Conservation (phyloP, 2,329 filamentous ascomycete genomes). For the Claviceps lovelessii region DNA sequence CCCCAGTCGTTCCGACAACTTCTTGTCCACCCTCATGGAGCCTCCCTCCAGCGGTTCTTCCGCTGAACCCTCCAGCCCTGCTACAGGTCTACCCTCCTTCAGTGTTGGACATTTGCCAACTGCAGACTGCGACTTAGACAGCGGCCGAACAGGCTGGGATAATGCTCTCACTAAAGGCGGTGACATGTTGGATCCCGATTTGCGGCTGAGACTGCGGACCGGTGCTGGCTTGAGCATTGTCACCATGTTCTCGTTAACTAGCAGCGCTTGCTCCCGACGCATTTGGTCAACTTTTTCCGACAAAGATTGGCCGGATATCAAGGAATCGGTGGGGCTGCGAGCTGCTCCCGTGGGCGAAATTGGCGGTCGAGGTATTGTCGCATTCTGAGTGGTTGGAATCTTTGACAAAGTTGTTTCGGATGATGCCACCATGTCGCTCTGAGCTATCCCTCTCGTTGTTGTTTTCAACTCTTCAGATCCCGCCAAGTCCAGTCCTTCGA, state of each 20-base stretch:
- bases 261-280: slow-evolving; percentile 31
- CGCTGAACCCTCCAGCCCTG: slow-evolving; percentile 8
- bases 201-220: slow-evolving; percentile 29
- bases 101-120: slow-evolving; percentile 26
- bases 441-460: slow-evolving; percentile 9
- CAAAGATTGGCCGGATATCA: slow-evolving; percentile 15
- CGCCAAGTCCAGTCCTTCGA: slow-evolving; percentile 37
- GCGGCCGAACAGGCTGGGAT: slow-evolving; percentile 35
- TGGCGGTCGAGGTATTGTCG: slow-evolving; percentile 8
- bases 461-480: slow-evolving; percentile 16
- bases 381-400: not conserved
- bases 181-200: slow-evolving; percentile 29
- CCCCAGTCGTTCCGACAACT: slow-evolving; percentile 58
- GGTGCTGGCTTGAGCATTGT: slow-evolving; percentile 13
- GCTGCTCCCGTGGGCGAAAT: slow-evolving; percentile 9
- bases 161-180: slow-evolving; percentile 39
- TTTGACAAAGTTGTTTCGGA: not conserved
- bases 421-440: not conserved
- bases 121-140: slow-evolving; percentile 32
- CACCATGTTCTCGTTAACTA: slow-evolving; percentile 12
- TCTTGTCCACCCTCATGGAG: slow-evolving; percentile 50
- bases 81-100: slow-evolving; percentile 21
- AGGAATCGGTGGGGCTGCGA: slow-evolving; percentile 9
- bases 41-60: slow-evolving; percentile 20
- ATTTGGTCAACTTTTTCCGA: slow-evolving; percentile 37